phyloP scores from a whole-genome alignment of 768 basidiomycete species.

The Cyclocybe cylindracea region DNA sequence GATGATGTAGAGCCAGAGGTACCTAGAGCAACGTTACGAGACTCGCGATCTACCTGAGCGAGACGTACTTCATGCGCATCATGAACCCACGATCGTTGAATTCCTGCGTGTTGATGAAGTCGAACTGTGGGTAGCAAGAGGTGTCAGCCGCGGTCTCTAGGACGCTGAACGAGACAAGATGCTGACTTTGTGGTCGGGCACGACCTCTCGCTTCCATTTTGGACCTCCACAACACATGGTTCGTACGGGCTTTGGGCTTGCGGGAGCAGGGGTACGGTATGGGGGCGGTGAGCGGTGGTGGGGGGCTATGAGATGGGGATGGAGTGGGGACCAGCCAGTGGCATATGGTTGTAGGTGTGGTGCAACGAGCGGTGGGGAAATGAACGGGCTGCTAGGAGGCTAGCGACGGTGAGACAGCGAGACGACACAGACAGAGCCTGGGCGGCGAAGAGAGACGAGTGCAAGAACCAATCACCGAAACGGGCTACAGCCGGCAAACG shows the following conservation, averaged over 20 bases:
- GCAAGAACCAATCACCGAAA: constrained; percentile 19
- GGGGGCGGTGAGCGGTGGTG: constrained; percentile 20
- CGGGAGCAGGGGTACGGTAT: constrained; percentile 17
- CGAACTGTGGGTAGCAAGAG: constrained; percentile 61
- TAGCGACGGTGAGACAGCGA: constrained; percentile 13
- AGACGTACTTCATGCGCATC: constrained; percentile 81
- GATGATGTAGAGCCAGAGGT: constrained; percentile 90
- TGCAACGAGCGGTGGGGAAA: constrained; percentile 29
- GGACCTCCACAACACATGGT: constrained; percentile 54
- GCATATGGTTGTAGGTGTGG: constrained; percentile 33
- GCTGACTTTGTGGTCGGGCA: constrained; percentile 94
- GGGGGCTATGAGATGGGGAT: constrained; percentile 8
- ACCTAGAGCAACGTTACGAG: constrained; percentile 46
- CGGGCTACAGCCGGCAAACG: constrained; percentile 31
- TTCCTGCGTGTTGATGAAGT: constrained; percentile 93
- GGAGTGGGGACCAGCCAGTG: constrained; percentile 53
- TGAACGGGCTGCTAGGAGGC: constrained; percentile 24
- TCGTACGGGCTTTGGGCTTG: constrained; percentile 17
- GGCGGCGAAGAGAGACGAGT: constrained; percentile 10
- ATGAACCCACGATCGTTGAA: constrained; percentile 86
- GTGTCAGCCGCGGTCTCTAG: constrained; percentile 22
- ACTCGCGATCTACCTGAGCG: background rate
- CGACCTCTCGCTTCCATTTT: constrained; percentile 96
- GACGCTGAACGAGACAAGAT: background rate
- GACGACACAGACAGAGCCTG: constrained; percentile 8